Evolutionary conservation across 768 basidiomycete genomes (phyloP).

Genomic region (Tubosaeta sp.): DNA sequence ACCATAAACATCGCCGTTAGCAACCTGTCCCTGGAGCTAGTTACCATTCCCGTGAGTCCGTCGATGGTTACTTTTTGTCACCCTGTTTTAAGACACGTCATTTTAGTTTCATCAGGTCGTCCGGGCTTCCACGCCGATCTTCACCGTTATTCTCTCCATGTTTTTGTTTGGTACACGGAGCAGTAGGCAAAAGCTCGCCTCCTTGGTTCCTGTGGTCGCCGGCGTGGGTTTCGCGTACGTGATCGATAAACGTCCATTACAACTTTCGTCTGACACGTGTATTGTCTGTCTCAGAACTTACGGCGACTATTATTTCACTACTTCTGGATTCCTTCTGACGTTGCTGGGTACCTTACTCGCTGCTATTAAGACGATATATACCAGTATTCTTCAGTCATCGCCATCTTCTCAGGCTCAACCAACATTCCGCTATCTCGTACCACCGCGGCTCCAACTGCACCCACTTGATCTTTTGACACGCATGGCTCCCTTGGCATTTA

Average conservation of each 20-base stretch:
- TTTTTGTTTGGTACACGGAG: slow-evolving; percentile 61
- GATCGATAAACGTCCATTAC: background rate
- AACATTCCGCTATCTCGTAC: slow-evolving; percentile 23
- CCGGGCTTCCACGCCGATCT: slow-evolving; percentile 87
- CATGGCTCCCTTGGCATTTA: slow-evolving; percentile 88
- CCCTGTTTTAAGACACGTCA: background rate
- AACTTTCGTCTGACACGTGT: background rate
- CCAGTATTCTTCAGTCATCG: slow-evolving; percentile 70
- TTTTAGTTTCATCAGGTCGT: slow-evolving; percentile 94
- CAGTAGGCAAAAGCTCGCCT: slow-evolving; percentile 58
- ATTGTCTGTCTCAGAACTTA: slow-evolving; percentile 62
- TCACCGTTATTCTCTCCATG: slow-evolving; percentile 77
- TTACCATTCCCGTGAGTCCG: slow-evolving; percentile 78
- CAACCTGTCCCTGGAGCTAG: slow-evolving; percentile 83
- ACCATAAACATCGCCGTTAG: slow-evolving; percentile 93
- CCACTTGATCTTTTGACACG: slow-evolving; percentile 86
- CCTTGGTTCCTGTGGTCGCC: slow-evolving; percentile 78
- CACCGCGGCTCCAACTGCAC: slow-evolving; percentile 44
- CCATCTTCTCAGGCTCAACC: slow-evolving; percentile 17
- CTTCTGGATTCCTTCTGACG: slow-evolving; percentile 80
- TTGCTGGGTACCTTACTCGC: slow-evolving; percentile 89
- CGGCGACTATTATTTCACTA: slow-evolving; percentile 92
- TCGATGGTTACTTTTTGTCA: background rate
- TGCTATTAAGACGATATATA: slow-evolving; percentile 89
- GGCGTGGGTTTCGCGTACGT: slow-evolving; percentile 88